A percentile compares a stretch with the other conserved stretches of the same genome.
Conservation (phyloP, 2,329 filamentous ascomycete species). For the Ophiostoma populinum region DNA sequence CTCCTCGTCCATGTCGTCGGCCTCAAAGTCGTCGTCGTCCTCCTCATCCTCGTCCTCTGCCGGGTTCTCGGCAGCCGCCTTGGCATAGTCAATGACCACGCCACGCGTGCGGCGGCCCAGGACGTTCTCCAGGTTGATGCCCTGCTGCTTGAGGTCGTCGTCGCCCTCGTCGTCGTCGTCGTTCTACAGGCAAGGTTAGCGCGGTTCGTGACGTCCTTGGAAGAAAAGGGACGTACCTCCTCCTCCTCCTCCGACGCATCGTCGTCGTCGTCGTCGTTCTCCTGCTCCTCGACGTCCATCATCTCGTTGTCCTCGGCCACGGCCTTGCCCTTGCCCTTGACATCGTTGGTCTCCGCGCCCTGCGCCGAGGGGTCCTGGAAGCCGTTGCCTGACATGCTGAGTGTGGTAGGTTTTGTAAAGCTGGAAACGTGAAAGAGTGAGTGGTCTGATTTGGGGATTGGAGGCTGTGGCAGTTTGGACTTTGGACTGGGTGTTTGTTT, state of each 20-base stretch:
- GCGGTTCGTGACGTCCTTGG: neutral
- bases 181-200: neutral
- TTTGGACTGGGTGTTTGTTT: neutral
- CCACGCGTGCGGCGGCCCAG: conserved; percentile 81
- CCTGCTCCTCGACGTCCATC: conserved; percentile 50
- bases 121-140: conserved; percentile 84
- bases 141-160: conserved; percentile 70
- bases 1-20: conserved; percentile 54
- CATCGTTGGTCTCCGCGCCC: conserved; percentile 14
- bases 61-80: conserved; percentile 66
- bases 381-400: conserved; percentile 29
- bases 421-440: neutral
- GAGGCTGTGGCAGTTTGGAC: neutral
- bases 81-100: conserved; percentile 81
- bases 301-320: conserved; percentile 33
- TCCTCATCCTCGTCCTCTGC: conserved; percentile 67
- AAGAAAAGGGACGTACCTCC: conserved; percentile 13
- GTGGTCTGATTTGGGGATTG: neutral
- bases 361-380: conserved; percentile 27
- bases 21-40: conserved; percentile 49
- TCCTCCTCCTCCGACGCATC: conserved; percentile 32
- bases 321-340: conserved; percentile 68
- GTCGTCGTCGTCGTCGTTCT: conserved; percentile 58
- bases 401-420: neutral
- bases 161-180: conserved; percentile 37